phyloP scores from a whole-genome alignment of 768 basidiomycete genomes.

The Jaapia argillacea region DNA sequence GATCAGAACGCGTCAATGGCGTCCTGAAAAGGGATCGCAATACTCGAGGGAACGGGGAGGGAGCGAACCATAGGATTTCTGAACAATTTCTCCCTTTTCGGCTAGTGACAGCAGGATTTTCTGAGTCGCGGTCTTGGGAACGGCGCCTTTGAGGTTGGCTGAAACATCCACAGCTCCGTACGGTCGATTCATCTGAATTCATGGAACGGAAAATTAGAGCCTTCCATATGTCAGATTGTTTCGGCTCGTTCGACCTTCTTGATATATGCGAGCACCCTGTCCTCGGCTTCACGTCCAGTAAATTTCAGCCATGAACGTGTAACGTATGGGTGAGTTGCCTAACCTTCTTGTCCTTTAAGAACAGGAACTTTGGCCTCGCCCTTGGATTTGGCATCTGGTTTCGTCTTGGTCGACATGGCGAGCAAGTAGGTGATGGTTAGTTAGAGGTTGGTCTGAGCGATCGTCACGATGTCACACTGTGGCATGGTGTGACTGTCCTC shows the following conservation, averaged over 20 bases:
- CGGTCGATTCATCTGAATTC: constrained; percentile 77
- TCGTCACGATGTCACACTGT: too few relatives aligned
- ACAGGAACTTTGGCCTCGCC: constrained; percentile 24
- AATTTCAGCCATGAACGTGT: background rate
- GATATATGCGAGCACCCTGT: constrained; percentile 68
- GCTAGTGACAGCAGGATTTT: constrained; percentile 76
- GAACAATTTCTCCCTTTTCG: constrained; percentile 75
- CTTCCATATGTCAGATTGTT: too few relatives aligned
- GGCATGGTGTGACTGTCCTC: too few relatives aligned
- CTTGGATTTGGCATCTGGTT: background rate
- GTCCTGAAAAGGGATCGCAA: background rate
- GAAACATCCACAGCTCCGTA: constrained; percentile 88
- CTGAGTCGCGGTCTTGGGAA: constrained; percentile 75
- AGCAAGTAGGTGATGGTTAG: too few relatives aligned
- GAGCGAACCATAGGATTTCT: constrained; percentile 71
- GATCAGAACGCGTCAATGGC: constrained; percentile 1
- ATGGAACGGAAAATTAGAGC: constrained; percentile 2
- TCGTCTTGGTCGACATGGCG: too few relatives aligned
- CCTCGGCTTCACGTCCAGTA: constrained; percentile 42
- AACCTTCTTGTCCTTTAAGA: constrained; percentile 72
- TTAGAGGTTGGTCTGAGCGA: too few relatives aligned
- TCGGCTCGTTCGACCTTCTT: constrained; percentile 60
- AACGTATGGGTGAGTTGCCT: background rate
- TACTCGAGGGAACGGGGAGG: background rate
- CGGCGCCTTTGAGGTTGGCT: constrained; percentile 83